Evolutionary conservation across 768 basidiomycete species (phyloP), one percentile per base, ranked within the genome.

Genomic region (Phylloporus arenicola): DNA sequence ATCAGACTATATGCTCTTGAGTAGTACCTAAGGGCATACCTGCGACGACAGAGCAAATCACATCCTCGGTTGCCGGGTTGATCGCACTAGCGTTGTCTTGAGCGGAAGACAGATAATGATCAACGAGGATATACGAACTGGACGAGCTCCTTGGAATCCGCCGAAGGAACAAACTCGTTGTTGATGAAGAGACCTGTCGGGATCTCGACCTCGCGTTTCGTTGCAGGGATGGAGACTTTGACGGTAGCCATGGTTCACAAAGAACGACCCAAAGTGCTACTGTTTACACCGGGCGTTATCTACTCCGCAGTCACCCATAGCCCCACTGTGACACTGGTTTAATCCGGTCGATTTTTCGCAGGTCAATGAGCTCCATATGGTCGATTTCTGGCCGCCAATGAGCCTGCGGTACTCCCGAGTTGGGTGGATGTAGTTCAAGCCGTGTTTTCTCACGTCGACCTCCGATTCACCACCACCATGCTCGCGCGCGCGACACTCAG

Each of bases 131-230:
- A 44, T 37, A 67, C 81, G 57, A 58, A 88, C 87, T 78, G 64
- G 63, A 91, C 80, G 39, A 75, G 65, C 49, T 86, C 84, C 13
- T 71, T 62, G 29, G 82, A 85, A 59, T 88, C 85, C 22, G 77
- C 75, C 6, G 87, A 88, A n/a, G 81, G 66, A 25, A 89, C 85
- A 60, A 92, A 94, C 63, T 92, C 79, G 64, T 90, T 91, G 74
- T 93, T 84, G 70, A 97, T 93, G 73, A 90, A 97, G 22, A 95
- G 76, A 16, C 91, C 91, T 7, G 88, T 90, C 10, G 84, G 84
- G 33, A 93, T 75, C 31, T 72, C 72, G 44, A 90, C 72, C 59
- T 72, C 63, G 64, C 78, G 81, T 47, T 73, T 70, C 24, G 71
- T 64, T 45, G 67, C 62, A 27, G 74, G 68, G 50, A 81, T 58